Evolutionary conservation across 2,329 filamentous ascomycete species (phyloP).

Genomic region (Teratosphaeria gauchensis): DNA sequence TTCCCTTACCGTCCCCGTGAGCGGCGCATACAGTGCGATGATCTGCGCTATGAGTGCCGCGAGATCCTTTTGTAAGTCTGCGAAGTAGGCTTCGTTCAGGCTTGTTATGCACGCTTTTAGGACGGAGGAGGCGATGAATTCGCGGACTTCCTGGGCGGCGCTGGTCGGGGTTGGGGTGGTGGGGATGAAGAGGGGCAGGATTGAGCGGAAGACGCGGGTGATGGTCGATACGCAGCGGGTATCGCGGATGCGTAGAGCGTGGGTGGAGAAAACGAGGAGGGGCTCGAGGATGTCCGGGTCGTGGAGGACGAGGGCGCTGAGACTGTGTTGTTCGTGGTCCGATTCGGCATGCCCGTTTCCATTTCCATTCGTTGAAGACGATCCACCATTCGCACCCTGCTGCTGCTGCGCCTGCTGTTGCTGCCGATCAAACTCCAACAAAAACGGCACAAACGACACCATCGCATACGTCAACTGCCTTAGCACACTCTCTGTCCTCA

Average conservation of each 20-base stretch:
- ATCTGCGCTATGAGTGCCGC: conserved; percentile 81
- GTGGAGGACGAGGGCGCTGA: conserved; percentile 74
- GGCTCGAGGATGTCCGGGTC: conserved; percentile 74
- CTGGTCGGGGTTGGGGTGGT: conserved; percentile 25
- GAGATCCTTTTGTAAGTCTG: conserved; percentile 88
- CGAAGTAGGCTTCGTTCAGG: conserved; percentile 91
- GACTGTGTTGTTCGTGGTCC: conserved; percentile 35
- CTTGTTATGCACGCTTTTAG: conserved; percentile 83
- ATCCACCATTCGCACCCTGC: conserved; percentile 1
- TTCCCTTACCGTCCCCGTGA: conserved; percentile 60
- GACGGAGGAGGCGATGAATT: conserved; percentile 83
- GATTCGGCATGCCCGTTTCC: conserved; percentile 10
- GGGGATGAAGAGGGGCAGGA: conserved; percentile 55
- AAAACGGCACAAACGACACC: conserved; percentile 80
- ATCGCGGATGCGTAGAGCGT: conserved; percentile 82
- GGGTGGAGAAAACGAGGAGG: conserved; percentile 81
- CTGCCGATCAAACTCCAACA: conserved; percentile 62
- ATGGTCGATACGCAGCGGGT: conserved; percentile 79
- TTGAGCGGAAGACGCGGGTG: conserved; percentile 73
- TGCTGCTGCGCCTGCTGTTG: conserved; percentile 4
- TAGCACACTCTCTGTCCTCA: conserved; percentile 95
- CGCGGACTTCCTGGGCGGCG: conserved; percentile 61
- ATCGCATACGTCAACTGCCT: conserved; percentile 87
- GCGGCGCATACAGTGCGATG: conserved; percentile 61
- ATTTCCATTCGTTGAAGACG: conserved; percentile 4